Percentiles rank a stretch among this genome's conserved stretches.
These are phyloP conservation scores for Phalaenopsis equestris DNA, from an alignment of 106 monocot genomes.

Conservation along the genomic window DNA sequence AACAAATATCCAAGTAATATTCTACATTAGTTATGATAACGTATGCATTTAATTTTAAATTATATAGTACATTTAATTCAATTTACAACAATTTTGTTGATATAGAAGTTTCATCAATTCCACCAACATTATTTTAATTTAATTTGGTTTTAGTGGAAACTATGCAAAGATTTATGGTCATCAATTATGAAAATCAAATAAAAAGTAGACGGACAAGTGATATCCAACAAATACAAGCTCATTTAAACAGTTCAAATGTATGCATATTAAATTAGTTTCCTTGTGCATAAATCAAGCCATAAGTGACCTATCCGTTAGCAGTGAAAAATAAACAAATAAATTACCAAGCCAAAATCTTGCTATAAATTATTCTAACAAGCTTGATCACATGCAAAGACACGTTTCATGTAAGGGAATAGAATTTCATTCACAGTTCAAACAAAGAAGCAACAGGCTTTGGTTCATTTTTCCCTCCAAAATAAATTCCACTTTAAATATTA, in stretches of 20 bases:
- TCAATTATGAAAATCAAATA: neutral
- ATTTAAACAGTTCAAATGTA: neutral
- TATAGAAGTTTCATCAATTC: too few species aligned
- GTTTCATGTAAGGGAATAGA: neutral
- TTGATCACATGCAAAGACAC: neutral
- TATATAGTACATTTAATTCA: too few species aligned
- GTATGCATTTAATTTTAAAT: too few species aligned
- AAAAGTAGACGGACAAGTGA: neutral
- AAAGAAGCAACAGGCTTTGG: neutral
- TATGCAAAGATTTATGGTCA: neutral
- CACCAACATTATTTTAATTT: neutral
- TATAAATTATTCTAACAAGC: neutral
- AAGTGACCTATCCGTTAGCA: neutral
- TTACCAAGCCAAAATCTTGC: neutral
- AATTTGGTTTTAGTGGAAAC: neutral
- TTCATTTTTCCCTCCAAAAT: neutral
- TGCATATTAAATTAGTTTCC: neutral
- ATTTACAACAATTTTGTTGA: too few species aligned
- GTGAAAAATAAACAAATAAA: neutral
- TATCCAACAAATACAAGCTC: neutral
- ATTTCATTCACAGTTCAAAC: neutral
- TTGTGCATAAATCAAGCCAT: neutral
- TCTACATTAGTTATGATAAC: too few species aligned
- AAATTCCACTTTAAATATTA: neutral
- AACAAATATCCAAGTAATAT: too few species aligned